Evolutionary conservation across 352 stramenopile genomes (phyloP).

Genomic region (Globisporangium acanthophoron): DNA sequence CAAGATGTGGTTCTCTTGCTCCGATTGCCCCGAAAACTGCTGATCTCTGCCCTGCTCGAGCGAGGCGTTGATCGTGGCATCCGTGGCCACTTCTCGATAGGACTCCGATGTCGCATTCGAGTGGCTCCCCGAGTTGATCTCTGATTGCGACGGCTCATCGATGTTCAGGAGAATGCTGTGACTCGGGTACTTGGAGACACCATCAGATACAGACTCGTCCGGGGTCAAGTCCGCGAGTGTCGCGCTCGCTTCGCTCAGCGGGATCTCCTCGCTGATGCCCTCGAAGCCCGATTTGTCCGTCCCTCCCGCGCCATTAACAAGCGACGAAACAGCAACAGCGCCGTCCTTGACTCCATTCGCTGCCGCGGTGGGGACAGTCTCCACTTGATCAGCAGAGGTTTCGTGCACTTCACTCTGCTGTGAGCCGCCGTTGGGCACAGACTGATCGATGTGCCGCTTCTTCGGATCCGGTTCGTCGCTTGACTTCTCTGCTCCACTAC

Average conservation of each 20-base stretch:
- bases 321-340: too few relatives aligned
- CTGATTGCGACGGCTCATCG: not conserved
- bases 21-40: not conserved
- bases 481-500: slow-evolving; percentile 18
- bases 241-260: slow-evolving; percentile 12
- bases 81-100: not conserved
- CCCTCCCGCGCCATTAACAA: not conserved
- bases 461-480: slow-evolving; percentile 29
- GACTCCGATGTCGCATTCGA: not conserved
- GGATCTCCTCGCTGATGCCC: slow-evolving; percentile 8
- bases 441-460: slow-evolving; percentile 24
- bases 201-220: slow-evolving; percentile 3
- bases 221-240: slow-evolving; percentile 12
- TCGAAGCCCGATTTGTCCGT: not conserved
- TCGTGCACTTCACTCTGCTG: not conserved
- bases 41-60: slow-evolving; percentile 1
- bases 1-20: not conserved
- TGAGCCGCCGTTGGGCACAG: slow-evolving; percentile 1
- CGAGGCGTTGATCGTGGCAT: not conserved
- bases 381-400: not conserved
- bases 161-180: slow-evolving; percentile 6
- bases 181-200: slow-evolving; percentile 4
- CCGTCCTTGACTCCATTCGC: too few relatives aligned
- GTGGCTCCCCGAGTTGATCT: not conserved
- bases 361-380: too few relatives aligned